Percentiles rank a stretch among this genome's conserved stretches.
Conservation (phyloP, 305 asterid species). For the Caryopteris hybrid region DNA sequence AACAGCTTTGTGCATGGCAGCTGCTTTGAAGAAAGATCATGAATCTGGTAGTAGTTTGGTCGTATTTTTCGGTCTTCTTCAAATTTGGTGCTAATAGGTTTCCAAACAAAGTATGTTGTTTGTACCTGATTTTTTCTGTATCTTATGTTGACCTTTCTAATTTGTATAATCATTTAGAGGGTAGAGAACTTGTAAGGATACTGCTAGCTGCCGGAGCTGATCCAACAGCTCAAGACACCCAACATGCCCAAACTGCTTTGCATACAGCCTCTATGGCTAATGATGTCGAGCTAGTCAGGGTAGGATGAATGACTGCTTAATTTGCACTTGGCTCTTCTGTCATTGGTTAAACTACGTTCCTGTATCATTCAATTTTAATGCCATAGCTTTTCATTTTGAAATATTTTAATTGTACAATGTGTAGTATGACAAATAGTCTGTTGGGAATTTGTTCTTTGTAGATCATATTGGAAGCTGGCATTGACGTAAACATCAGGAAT, state of each 20-base stretch:
- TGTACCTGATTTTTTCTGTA: slow-evolving; percentile 5
- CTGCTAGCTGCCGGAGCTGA: slow-evolving; percentile 92
- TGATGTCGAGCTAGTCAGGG: slow-evolving; percentile 89
- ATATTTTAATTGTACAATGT: neutral
- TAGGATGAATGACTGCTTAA: slow-evolving; percentile 32
- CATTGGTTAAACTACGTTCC: neutral
- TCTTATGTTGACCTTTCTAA: slow-evolving; percentile 18
- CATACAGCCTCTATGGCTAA: slow-evolving; percentile 93
- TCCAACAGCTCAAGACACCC: slow-evolving; percentile 79
- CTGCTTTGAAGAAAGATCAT: slow-evolving; percentile 84
- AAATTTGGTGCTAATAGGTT: slow-evolving; percentile 8
- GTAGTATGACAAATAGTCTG: slow-evolving; percentile 4
- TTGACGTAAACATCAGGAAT: slow-evolving; percentile 88
- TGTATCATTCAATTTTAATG: slow-evolving; percentile 3
- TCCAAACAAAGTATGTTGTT: slow-evolving; percentile 1
- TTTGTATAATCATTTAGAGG: slow-evolving; percentile 47
- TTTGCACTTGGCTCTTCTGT: slow-evolving; percentile 6
- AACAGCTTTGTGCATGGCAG: slow-evolving; percentile 97
- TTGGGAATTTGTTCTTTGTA: slow-evolving; percentile 26
- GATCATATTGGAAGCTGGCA: slow-evolving; percentile 91
- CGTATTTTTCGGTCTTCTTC: slow-evolving; percentile 5
- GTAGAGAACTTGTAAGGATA: slow-evolving; percentile 80
- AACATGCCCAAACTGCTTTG: slow-evolving; percentile 87
- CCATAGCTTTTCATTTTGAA: slow-evolving; percentile 1
- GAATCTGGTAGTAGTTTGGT: slow-evolving; percentile 66